phyloP scores from a whole-genome alignment of 305 asterid species.

The Rubia tinctorum region DNA sequence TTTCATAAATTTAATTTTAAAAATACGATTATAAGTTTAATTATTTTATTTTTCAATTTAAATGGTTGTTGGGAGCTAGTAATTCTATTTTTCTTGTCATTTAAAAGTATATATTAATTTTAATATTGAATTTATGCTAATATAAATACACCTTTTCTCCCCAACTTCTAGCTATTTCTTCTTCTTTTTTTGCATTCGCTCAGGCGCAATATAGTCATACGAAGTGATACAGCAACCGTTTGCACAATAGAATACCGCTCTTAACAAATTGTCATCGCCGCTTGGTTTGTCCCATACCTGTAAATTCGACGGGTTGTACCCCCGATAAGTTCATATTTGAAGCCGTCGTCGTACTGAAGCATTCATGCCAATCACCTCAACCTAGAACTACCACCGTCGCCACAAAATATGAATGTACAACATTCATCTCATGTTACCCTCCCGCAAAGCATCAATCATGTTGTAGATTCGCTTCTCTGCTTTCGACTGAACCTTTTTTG shows the following conservation, averaged over 20 bases:
- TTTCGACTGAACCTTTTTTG: slow-evolving; percentile 66
- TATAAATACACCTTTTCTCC: no score
- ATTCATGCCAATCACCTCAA: neutral
- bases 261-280: neutral
- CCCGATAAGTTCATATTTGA: no score
- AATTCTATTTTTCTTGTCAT: no score
- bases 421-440: slow-evolving; percentile 74
- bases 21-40: no score
- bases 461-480: slow-evolving; percentile 66
- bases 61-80: no score
- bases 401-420: neutral
- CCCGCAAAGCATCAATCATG: slow-evolving; percentile 91
- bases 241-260: neutral
- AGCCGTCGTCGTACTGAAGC: neutral
- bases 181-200: neutral
- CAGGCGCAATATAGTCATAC: neutral
- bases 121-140: no score
- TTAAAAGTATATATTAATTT: no score
- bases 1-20: no score
- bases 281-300: slow-evolving; percentile 5
- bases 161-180: no score
- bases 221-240: neutral
- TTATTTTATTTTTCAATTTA: no score
- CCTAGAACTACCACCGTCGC: neutral
- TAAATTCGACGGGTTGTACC: neutral